phyloP scores from a whole-genome alignment of 495 filamentous ascomycete species.

The Aspergillus avenaceus region DNA sequence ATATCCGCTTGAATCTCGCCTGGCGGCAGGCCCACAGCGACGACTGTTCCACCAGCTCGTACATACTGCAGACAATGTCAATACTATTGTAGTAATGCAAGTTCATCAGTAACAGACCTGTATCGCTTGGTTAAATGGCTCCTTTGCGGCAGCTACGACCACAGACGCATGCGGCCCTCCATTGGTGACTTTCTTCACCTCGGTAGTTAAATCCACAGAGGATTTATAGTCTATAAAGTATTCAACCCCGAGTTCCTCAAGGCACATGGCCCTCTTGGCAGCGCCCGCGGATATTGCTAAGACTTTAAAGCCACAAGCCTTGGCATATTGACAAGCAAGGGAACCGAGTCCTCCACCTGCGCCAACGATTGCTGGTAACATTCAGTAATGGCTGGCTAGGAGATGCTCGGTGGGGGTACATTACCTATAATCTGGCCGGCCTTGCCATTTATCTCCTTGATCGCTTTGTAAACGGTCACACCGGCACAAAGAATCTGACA shows the following conservation, averaged over 20 bases:
- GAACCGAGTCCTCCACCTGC: constrained; percentile 76
- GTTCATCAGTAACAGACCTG: constrained; percentile 22
- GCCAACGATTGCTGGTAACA: too few relatives aligned
- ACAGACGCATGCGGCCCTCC: constrained; percentile 75
- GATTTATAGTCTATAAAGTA: constrained; percentile 4
- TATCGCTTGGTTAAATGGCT: constrained; percentile 76
- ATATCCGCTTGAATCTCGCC: constrained; percentile 67
- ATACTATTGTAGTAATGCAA: too few relatives aligned
- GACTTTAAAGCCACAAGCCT: constrained; percentile 71
- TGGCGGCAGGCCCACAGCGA: constrained; percentile 73
- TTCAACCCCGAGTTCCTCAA: constrained; percentile 52
- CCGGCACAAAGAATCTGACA: too few relatives aligned
- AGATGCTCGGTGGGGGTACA: too few relatives aligned
- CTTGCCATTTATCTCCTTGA: too few relatives aligned
- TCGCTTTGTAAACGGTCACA: too few relatives aligned
- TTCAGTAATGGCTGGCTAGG: too few relatives aligned
- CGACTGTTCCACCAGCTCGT: constrained; percentile 63
- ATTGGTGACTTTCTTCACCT: constrained; percentile 65
- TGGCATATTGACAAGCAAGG: constrained; percentile 77
- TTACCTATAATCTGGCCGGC: too few relatives aligned
- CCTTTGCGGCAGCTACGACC: constrained; percentile 68
- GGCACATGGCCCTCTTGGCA: constrained; percentile 64
- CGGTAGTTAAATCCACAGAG: constrained; percentile 54
- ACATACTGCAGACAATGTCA: constrained; percentile 62
- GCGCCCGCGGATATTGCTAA: constrained; percentile 78